A percentile compares a stretch with the other conserved stretches of the same genome.
phyloP scores from a whole-genome alignment of 177 flowering plant species.

The Vitis hybrid region DNA sequence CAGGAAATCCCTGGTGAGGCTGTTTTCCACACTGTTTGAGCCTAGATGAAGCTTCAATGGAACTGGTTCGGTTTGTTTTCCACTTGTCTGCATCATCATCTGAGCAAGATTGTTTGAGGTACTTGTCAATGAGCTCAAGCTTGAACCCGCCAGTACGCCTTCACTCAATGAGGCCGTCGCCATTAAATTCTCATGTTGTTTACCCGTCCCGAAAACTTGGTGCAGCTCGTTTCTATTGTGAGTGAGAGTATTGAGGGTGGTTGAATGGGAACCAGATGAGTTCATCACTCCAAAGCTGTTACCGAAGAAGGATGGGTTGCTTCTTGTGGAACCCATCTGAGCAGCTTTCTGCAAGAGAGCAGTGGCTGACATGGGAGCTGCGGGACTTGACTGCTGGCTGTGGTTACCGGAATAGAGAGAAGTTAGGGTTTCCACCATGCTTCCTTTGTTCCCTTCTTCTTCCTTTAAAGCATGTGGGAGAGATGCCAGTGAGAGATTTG shows the following conservation, averaged over 20 bases:
- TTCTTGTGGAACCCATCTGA: conserved; percentile 48
- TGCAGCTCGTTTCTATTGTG: conserved; percentile 7
- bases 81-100: too few species aligned
- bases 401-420: conserved; percentile 19
- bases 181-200: too few species aligned
- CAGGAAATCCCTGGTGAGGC: conserved; percentile 9
- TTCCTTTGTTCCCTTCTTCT: conserved; percentile 20
- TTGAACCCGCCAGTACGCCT: not conserved
- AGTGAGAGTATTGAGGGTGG: conserved; percentile 6
- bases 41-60: too few species aligned
- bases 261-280: conserved; percentile 21
- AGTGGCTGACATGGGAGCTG: conserved; percentile 39
- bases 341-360: conserved; percentile 57
- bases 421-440: conserved; percentile 12
- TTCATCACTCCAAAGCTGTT: conserved; percentile 26
- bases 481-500: conserved; percentile 27
- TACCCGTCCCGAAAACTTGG: too few species aligned
- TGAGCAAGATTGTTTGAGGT: not conserved
- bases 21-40: too few species aligned
- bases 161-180: too few species aligned
- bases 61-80: too few species aligned
- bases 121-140: not conserved
- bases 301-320: conserved; percentile 29
- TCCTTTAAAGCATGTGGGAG: conserved; percentile 25
- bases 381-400: conserved; percentile 8